Base-by-base conservation (phyloP, 768 basidiomycete species). In the Neoboletus magnificus region DNA sequence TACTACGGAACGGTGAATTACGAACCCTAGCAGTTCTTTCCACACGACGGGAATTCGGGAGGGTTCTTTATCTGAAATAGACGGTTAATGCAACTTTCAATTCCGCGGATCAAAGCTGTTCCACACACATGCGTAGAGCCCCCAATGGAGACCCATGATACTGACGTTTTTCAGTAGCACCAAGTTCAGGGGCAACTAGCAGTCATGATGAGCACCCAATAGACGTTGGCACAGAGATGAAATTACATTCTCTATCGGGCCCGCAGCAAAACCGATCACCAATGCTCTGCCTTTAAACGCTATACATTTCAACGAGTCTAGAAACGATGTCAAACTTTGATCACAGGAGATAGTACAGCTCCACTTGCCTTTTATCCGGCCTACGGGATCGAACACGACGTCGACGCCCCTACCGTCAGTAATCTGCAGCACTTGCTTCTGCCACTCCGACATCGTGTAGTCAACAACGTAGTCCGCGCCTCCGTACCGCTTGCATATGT, bases 201-300 rank as follows among this genome's bases (percentile, higher is more conserved):
- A 11, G 22, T 2, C 20, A 10, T 25, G 36, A 37, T 63, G 42
- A 68, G 56, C 50, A 8, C 32, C 9, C 13, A 29, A 22, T 33
- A 36, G 25, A 20, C 20, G 5, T 47, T 29, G 39, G 3, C 22
- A 53, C 1, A 4, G 1, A 36, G 9, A 54, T 33, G 1, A 13
- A 12, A 12, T 40, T 55, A 65, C 61, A 12, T 56, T 71, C 25
- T 69, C 64, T 54, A 66, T 62, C 16, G 2, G 22, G 2, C 72
- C 72, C 0, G 61, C 61, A 9, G 55, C 64, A 51, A 63, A 98
- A 7, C 96, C 97, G 49, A 99, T 86, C n/a, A 98, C 89, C 12
- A 99, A 64, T 1, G 89, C 86, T 15, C 96, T 82, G 1, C 95
- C 93, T 69, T 95, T 94, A 86, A 95, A 98, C 1, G 89, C 90